Evolutionary conservation across 2,329 filamentous ascomycete species (phyloP).

Genomic region (Orbilia javanica): DNA sequence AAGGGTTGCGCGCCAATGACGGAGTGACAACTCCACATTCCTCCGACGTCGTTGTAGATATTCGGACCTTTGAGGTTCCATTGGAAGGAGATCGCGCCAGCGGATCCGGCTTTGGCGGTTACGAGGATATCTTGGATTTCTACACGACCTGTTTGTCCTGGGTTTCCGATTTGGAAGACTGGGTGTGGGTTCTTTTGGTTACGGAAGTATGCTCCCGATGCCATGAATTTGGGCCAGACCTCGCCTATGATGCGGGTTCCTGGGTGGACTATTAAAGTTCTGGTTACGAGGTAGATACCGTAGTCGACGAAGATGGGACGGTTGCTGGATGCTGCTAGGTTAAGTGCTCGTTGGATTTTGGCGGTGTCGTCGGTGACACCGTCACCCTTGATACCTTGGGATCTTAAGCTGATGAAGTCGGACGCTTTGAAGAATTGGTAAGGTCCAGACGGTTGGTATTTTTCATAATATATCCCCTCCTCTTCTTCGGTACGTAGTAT

Average conservation of each 20-base stretch:
- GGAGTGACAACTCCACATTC: constrained; percentile 31
- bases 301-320: constrained; percentile 65
- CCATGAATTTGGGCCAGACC: constrained; percentile 63
- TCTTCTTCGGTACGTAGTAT: not conserved
- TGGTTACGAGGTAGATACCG: constrained; percentile 70
- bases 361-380: constrained; percentile 87
- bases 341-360: constrained; percentile 82
- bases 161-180: constrained; percentile 18
- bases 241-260: constrained; percentile 66
- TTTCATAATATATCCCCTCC: constrained; percentile 9
- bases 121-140: constrained; percentile 39
- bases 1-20: constrained; percentile 28
- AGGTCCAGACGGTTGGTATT: not conserved
- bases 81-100: constrained; percentile 38
- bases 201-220: constrained; percentile 58
- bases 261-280: constrained; percentile 68
- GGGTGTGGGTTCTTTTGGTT: constrained; percentile 37
- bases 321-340: constrained; percentile 70
- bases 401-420: constrained; percentile 84
- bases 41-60: constrained; percentile 7
- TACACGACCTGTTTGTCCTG: constrained; percentile 11
- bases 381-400: constrained; percentile 86
- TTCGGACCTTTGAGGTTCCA: constrained; percentile 34
- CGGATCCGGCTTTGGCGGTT: constrained; percentile 27
- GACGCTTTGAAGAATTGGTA: constrained; percentile 26